Evolutionary conservation across 768 basidiomycete genomes (phyloP).

Genomic region (Boletus rubroflammeus): DNA sequence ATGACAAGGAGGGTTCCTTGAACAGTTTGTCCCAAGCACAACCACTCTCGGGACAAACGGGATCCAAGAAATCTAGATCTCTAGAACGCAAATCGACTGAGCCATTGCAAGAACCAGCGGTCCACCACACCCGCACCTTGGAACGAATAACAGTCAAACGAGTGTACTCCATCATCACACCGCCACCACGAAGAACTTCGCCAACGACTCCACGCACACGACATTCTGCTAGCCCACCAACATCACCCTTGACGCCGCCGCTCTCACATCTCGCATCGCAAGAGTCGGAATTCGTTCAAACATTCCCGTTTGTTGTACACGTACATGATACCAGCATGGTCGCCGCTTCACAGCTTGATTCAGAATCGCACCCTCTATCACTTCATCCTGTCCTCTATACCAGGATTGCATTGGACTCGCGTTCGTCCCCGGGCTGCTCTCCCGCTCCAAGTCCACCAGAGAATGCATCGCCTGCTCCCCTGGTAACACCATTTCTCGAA

Average conservation of each 20-base stretch:
- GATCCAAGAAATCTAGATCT: conserved; percentile 23
- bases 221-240: conserved; percentile 20
- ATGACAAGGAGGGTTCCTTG: conserved; percentile 24
- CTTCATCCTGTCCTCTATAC: conserved; percentile 37
- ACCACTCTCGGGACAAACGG: conserved; percentile 6
- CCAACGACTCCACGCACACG: conserved; percentile 6
- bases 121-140: conserved; percentile 16
- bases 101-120: conserved; percentile 28
- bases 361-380: conserved; percentile 26
- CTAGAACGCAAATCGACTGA: conserved; percentile 35
- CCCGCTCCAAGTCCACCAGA: conserved; percentile 4
- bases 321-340: conserved; percentile 31
- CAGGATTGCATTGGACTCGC: conserved; percentile 33
- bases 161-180: conserved; percentile 13
- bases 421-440: conserved; percentile 3
- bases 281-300: conserved; percentile 44
- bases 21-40: conserved; percentile 1
- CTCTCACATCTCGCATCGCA: conserved; percentile 36
- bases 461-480: conserved; percentile 5
- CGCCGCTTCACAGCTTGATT: conserved; percentile 38
- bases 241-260: conserved; percentile 29
- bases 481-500: conserved; percentile 7
- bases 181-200: conserved; percentile 4
- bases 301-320: conserved; percentile 33
- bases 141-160: conserved; percentile 15